Conservation (phyloP, 768 basidiomycete genomes). For the Cyclocybe aegerita region DNA sequence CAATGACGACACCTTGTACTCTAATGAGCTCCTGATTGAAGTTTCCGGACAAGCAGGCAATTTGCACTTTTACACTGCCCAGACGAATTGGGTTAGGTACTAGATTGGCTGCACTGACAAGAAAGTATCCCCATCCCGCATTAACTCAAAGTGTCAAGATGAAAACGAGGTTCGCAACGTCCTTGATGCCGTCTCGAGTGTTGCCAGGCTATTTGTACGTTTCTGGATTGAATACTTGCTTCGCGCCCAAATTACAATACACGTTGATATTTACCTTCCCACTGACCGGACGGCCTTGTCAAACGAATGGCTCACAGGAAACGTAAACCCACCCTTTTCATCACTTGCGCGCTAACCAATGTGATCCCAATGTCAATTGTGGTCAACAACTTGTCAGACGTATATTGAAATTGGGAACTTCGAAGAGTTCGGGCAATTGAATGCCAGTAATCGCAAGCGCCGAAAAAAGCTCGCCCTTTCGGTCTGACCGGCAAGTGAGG, state of each 20-base stretch:
- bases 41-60: not conserved
- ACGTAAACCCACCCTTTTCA: too few species aligned
- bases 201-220: slow-evolving; percentile 20
- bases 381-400: too few species aligned
- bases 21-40: not conserved
- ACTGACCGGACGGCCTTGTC: too few species aligned
- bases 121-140: slow-evolving; percentile 11
- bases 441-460: too few species aligned
- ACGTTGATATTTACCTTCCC: not conserved
- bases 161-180: slow-evolving; percentile 13
- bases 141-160: slow-evolving; percentile 23
- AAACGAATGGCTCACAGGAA: too few species aligned
- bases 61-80: slow-evolving; percentile 4
- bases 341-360: too few species aligned
- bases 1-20: too few species aligned
- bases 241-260: not conserved
- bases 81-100: slow-evolving; percentile 13
- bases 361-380: too few species aligned
- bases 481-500: too few species aligned
- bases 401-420: too few species aligned
- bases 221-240: slow-evolving; percentile 4
- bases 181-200: slow-evolving; percentile 16
- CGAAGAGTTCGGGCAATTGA: too few species aligned
- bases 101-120: slow-evolving; percentile 12
- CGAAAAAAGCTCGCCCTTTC: too few species aligned